Percentiles rank a stretch among this genome's conserved stretches.
These are phyloP conservation scores for Mycena kentingensis DNA, from an alignment of 768 basidiomycete genomes.

Conservation along the genomic window DNA sequence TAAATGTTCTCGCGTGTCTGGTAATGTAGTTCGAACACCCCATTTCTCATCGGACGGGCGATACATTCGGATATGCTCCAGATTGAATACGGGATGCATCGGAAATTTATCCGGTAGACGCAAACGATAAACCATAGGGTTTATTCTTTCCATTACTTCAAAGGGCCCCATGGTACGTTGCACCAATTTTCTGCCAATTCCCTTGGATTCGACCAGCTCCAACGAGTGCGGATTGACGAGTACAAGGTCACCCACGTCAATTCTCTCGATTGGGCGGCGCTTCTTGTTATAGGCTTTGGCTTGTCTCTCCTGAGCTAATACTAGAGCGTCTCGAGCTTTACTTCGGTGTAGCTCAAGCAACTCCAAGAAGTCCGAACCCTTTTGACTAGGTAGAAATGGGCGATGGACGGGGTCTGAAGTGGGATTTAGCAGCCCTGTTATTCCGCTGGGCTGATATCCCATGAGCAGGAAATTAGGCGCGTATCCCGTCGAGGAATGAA, in stretches of 20 bases:
- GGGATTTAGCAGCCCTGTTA: conserved; percentile 4
- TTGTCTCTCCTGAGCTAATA: conserved; percentile 24
- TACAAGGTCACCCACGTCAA: conserved; percentile 11
- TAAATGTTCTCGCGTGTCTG: too few relatives aligned
- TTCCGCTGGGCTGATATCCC: conserved; percentile 27
- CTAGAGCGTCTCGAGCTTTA: conserved; percentile 18
- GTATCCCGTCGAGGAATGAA: conserved; percentile 25
- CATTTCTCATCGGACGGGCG: too few relatives aligned
- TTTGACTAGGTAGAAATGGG: conserved; percentile 3
- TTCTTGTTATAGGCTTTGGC: conserved; percentile 23
- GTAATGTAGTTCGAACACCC: too few relatives aligned
- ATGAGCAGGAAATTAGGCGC: conserved; percentile 30
- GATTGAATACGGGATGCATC: too few relatives aligned
- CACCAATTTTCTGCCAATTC: too few relatives aligned
- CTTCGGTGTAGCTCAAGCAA: conserved; percentile 1
- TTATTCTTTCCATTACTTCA: too few relatives aligned
- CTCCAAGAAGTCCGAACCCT: conserved; percentile 3
- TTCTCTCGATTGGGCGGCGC: conserved; percentile 4
- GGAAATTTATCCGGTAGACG: too few relatives aligned
- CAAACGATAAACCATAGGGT: too few relatives aligned
- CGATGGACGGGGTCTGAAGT: background rate
- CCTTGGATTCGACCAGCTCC: conserved; percentile 22
- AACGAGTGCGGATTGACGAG: conserved; percentile 27
- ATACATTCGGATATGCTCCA: too few relatives aligned
- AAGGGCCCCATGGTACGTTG: too few relatives aligned